Percentiles rank a stretch among this genome's conserved stretches.
phyloP scores from a whole-genome alignment of 805 yeast genomes.

The Cyberlindnera maritima region DNA sequence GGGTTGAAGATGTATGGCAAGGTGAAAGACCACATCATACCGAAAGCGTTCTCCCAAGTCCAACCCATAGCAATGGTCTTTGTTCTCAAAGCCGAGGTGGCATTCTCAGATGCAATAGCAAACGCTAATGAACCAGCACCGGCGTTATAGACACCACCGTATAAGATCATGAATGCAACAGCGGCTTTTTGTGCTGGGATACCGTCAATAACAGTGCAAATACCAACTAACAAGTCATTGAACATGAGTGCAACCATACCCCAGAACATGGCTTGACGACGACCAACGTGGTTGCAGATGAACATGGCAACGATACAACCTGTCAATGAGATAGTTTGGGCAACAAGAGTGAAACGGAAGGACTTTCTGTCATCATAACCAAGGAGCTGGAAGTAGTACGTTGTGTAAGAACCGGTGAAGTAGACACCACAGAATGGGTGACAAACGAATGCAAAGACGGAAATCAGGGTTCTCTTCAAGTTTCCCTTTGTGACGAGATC shows the following conservation, averaged over 20 bases:
- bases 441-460: neutral
- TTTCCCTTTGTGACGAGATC: constrained; percentile 43
- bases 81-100: constrained; percentile 37
- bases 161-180: constrained; percentile 28
- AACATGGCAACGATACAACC: constrained; percentile 32
- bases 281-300: constrained; percentile 30
- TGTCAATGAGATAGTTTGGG: constrained; percentile 30
- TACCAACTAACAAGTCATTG: constrained; percentile 26
- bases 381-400: constrained; percentile 45
- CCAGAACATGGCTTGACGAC: constrained; percentile 26
- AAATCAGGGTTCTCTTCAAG: constrained; percentile 23
- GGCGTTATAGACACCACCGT: constrained; percentile 32
- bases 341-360: constrained; percentile 33
- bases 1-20: constrained; percentile 45
- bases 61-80: constrained; percentile 35
- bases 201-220: constrained; percentile 18
- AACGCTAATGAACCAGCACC: constrained; percentile 38
- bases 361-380: constrained; percentile 42
- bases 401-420: constrained; percentile 40
- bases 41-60: constrained; percentile 28
- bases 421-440: constrained; percentile 45
- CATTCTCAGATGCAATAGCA: constrained; percentile 34
- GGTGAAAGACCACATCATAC: constrained; percentile 33
- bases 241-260: constrained; percentile 29
- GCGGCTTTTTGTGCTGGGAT: constrained; percentile 19